Conservation (phyloP, 2,329 filamentous ascomycete species). For the Botrytis byssoidea region DNA sequence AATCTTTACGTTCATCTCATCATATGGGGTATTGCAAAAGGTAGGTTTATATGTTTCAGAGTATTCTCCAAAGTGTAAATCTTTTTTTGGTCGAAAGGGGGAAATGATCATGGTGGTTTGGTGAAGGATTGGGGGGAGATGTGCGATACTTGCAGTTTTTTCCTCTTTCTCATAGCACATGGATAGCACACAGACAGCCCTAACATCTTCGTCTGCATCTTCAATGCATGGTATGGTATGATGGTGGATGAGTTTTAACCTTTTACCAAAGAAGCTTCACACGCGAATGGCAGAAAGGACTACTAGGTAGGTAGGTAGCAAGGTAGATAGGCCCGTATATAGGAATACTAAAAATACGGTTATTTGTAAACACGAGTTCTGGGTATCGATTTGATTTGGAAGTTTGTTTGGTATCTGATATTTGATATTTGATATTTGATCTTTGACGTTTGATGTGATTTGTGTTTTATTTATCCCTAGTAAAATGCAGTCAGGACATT, state of each 20-base stretch:
- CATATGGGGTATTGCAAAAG: background rate
- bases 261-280: background rate
- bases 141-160: too few relatives aligned
- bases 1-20: background rate
- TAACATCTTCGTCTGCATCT: too few relatives aligned
- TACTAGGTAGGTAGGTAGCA: too few relatives aligned
- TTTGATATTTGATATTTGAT: too few relatives aligned
- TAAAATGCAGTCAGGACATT: too few relatives aligned
- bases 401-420: background rate
- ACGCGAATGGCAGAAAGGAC: background rate
- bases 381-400: background rate
- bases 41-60: conserved; percentile 11
- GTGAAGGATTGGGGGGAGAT: too few relatives aligned
- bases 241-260: background rate
- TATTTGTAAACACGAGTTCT: background rate
- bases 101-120: background rate
- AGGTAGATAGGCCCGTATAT: too few relatives aligned
- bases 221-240: background rate
- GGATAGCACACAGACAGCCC: background rate
- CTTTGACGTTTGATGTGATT: background rate
- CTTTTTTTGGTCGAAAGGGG: background rate
- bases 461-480: background rate
- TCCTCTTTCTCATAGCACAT: background rate
- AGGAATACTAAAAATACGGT: background rate
- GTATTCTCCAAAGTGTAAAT: background rate